phyloP scores from a whole-genome alignment of 1,284 basidiomycete species.

The Apiotrichum siamense region DNA sequence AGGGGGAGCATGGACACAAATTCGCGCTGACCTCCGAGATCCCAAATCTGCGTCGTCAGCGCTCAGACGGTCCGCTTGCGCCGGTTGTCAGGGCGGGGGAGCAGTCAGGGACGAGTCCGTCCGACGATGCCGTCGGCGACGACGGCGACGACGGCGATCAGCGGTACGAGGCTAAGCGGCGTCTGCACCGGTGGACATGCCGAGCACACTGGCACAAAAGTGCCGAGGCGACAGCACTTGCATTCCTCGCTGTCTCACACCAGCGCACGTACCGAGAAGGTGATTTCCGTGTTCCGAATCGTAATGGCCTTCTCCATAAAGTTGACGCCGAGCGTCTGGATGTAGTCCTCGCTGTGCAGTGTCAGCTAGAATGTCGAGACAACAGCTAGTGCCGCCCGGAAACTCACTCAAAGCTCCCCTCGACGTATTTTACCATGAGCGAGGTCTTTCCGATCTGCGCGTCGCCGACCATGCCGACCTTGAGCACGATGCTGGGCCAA shows the following conservation, averaged over 20 bases:
- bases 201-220: no score
- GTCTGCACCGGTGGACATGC: no score
- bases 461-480: slow-evolving; percentile 98
- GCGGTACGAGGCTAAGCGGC: no score
- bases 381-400: neutral
- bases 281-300: slow-evolving; percentile 94
- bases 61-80: no score
- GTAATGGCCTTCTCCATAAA: slow-evolving; percentile 99
- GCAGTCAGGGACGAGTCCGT: no score
- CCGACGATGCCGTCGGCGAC: no score
- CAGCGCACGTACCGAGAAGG: slow-evolving; percentile 66
- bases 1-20: slow-evolving; percentile 98
- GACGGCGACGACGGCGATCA: no score
- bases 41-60: slow-evolving; percentile 65
- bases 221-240: no score
- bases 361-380: slow-evolving; percentile 5
- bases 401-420: slow-evolving; percentile 77
- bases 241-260: no score
- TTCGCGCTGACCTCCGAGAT: slow-evolving; percentile 92
- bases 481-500: slow-evolving; percentile 74
- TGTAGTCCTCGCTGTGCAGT: slow-evolving; percentile 75
- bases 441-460: slow-evolving; percentile 98
- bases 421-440: slow-evolving; percentile 97
- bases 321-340: slow-evolving; percentile 98
- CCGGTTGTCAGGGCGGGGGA: no score